Evolutionary conservation across 1,139 yeast species (phyloP), one percentile per base, ranked within the genome.

Genomic region (Candida neerlandica): DNA sequence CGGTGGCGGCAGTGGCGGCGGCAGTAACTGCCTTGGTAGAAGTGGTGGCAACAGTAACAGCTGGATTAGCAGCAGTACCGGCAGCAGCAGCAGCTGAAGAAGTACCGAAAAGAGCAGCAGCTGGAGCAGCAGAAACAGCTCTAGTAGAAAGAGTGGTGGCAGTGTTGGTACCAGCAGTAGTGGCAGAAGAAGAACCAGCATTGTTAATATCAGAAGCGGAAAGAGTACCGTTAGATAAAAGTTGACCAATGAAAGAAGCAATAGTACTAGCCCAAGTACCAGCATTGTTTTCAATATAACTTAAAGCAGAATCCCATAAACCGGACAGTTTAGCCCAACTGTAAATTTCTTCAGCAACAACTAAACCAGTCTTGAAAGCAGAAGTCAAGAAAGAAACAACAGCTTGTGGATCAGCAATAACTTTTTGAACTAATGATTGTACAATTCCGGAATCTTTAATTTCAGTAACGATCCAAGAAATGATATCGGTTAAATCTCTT

Each of bases 241-340:
- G 53, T 30, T 49, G 50, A 47, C 67, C 68, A 27, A 70, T 50
- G 61, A 69, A 59, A 37, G 54, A 49, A 44, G 71, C 67, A 51
- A 72, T 51, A 23, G 67, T 63, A 49, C 64, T 58, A 50, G 64
- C 67, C 58, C 60, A 65, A 46, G 65, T 52, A 49, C 72, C 70
- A 53, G 73, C 73, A 61, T 69, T 62, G 45, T 55, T 55, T 39
- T 58, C 54, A 51, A 75, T 58, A 65, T 66, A 73, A 40, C 53
- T 46, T 49, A 75, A 59, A 52, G 67, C 71, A 18, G 61, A 48
- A 54, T 58, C 59, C 60, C 76, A 69, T 43, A 75, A 51, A 52
- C 80, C 80, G 23, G 69, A 63, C 18, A 57, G 48, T 62, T 74
- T 71, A 53, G 78, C 73, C 77, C 77, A 75, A 43, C 44, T 39